phyloP scores from a whole-genome alignment of 2,329 filamentous ascomycete species.

The Verticillium dahliae region DNA sequence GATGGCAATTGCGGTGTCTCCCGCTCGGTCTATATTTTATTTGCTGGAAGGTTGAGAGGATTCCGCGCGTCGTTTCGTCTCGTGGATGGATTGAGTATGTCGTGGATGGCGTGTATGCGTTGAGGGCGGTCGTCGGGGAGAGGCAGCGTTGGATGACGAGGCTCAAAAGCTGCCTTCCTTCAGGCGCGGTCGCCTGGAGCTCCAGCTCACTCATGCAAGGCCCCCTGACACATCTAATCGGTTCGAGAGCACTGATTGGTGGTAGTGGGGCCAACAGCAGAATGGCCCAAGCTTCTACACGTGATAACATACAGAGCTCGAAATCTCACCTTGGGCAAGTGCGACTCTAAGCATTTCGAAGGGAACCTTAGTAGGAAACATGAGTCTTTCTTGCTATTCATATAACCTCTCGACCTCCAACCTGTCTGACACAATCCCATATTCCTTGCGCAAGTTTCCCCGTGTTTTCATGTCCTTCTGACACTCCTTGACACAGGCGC shows the following conservation, averaged over 20 bases:
- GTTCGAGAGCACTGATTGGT: background rate
- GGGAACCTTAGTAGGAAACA: background rate
- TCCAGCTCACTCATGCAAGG: conserved; percentile 3
- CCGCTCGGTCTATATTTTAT: background rate
- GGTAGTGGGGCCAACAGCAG: background rate
- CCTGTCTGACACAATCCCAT: background rate
- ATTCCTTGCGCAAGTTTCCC: background rate
- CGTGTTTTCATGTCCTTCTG: background rate
- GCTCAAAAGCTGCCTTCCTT: conserved; percentile 25
- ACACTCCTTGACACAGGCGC: background rate
- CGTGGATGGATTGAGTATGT: background rate
- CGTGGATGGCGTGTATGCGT: background rate
- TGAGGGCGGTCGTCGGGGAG: background rate
- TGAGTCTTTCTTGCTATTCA: background rate
- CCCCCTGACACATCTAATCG: background rate
- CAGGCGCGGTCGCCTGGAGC: conserved; percentile 3
- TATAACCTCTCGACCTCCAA: background rate
- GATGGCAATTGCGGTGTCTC: conserved; percentile 26
- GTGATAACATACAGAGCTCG: conserved; percentile 14
- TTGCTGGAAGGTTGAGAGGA: background rate
- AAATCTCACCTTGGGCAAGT: background rate
- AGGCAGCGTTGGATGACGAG: conserved; percentile 8
- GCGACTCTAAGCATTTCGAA: background rate
- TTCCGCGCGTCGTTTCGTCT: background rate
- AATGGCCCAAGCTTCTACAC: conserved; percentile 15